Evolutionary conservation across 352 stramenopile species (phyloP).

Genomic region (Thraustochytrium sp.): DNA sequence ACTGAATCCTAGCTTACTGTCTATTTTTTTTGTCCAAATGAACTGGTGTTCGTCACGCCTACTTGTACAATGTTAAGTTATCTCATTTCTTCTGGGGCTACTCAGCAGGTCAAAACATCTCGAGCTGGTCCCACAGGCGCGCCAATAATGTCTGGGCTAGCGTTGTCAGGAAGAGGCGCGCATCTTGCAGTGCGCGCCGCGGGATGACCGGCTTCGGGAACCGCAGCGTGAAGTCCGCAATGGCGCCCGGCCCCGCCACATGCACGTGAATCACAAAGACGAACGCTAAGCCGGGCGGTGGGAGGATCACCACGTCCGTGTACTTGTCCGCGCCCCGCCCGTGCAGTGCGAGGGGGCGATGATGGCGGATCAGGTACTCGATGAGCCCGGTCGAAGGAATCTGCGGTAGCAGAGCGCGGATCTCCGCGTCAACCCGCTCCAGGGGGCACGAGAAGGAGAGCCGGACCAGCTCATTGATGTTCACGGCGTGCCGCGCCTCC

Average conservation of each 20-base stretch:
- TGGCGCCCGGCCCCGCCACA: background rate
- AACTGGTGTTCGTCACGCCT: too few species aligned
- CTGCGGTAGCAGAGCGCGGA: background rate
- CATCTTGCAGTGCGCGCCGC: background rate
- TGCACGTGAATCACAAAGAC: background rate
- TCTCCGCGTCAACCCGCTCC: background rate
- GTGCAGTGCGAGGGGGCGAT: background rate
- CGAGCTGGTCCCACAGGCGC: background rate
- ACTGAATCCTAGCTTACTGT: background rate
- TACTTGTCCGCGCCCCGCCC: background rate
- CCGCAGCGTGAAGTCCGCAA: background rate
- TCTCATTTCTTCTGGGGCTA: background rate
- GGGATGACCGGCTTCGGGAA: background rate
- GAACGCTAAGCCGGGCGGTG: background rate
- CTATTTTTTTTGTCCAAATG: background rate
- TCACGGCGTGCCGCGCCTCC: background rate
- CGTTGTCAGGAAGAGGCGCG: background rate
- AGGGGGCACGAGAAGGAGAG: background rate
- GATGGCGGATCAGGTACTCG: background rate
- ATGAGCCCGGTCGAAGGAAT: background rate
- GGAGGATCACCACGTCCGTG: background rate
- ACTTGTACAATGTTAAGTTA: background rate
- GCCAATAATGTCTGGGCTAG: background rate
- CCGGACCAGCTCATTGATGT: background rate
- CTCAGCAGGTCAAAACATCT: background rate